Evolutionary conservation across 257 asterid genomes (phyloP).

Genomic region (Leptodermis oblonga): DNA sequence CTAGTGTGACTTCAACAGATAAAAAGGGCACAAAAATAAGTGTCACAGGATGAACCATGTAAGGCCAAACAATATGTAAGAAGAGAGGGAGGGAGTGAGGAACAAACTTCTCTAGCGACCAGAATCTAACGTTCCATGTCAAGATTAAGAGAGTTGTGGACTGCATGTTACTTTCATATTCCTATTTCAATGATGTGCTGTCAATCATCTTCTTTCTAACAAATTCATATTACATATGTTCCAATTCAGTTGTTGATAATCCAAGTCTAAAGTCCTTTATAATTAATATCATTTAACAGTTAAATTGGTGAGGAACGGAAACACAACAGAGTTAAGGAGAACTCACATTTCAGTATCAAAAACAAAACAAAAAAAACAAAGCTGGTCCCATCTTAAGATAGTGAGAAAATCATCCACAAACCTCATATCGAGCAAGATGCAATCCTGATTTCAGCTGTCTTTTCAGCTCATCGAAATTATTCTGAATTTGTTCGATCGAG

Average conservation of each 20-base stretch:
- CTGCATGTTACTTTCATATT: neutral
- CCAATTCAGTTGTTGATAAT: neutral
- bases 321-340: neutral
- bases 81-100: neutral
- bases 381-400: neutral
- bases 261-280: neutral
- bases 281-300: neutral
- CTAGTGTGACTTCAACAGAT: neutral
- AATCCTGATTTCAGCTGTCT: conserved; percentile 74
- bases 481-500: conserved; percentile 63
- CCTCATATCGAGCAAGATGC: conserved; percentile 77
- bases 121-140: neutral
- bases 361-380: too few relatives aligned
- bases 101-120: neutral
- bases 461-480: conserved; percentile 59
- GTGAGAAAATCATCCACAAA: conserved; percentile 21
- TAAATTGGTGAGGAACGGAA: neutral
- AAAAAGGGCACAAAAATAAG: neutral
- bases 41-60: neutral
- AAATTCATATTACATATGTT: neutral
- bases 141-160: neutral
- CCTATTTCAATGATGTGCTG: neutral
- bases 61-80: neutral
- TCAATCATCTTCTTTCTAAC: neutral
- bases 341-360: neutral